phyloP scores from a whole-genome alignment of 2,329 filamentous ascomycete genomes.

The Nigrospora oryzae region DNA sequence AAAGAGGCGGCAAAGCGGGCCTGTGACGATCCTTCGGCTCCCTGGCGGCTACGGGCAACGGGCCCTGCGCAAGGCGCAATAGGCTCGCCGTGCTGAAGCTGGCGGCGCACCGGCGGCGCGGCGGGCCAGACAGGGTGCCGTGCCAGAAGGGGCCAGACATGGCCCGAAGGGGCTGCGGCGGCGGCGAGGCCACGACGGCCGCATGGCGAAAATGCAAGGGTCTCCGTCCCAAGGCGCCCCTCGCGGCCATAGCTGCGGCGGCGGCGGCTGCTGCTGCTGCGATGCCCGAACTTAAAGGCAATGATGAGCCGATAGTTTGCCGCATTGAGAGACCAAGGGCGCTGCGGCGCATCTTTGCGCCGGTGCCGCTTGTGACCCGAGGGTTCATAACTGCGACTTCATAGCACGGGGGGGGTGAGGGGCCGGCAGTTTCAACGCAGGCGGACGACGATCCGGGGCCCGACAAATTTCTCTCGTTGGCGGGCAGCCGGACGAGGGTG shows the following conservation, averaged over 20 bases:
- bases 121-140: neutral
- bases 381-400: too few species aligned
- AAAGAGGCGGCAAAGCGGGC: too few species aligned
- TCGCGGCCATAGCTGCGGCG: neutral
- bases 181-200: neutral
- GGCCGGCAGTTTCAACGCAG: too few species aligned
- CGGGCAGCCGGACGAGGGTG: too few species aligned
- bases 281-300: neutral
- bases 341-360: constrained; percentile 1
- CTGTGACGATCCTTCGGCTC: too few species aligned
- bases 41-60: neutral
- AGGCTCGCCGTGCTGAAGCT: neutral
- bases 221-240: neutral
- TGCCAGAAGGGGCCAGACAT: neutral
- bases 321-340: neutral
- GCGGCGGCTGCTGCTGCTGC: neutral
- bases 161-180: neutral
- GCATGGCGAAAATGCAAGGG: neutral
- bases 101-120: neutral
- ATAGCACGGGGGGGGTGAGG: too few species aligned
- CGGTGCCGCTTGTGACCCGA: neutral
- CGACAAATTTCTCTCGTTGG: too few species aligned
- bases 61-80: neutral
- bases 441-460: too few species aligned
- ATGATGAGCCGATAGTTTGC: neutral